Evolutionary conservation across 352 stramenopile species (phyloP).

Genomic region (Phytophthora ohioensis): DNA sequence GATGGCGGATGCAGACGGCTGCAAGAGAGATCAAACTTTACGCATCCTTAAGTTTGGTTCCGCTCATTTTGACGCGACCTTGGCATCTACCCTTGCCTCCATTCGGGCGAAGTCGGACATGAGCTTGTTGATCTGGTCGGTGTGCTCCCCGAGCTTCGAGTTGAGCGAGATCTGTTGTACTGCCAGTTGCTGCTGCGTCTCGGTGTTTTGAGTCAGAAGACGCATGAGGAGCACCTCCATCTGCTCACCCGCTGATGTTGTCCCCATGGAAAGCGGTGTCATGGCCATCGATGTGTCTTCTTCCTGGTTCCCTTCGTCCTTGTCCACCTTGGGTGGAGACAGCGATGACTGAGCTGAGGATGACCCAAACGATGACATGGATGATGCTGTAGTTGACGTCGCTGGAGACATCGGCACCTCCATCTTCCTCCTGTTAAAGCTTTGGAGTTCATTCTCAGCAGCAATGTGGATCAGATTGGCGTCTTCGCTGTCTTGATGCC

Average conservation of each 20-base stretch:
- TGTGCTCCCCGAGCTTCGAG: slow-evolving; percentile 70
- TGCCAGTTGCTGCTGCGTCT: slow-evolving; percentile 85
- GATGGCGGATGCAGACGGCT: slow-evolving; percentile 6
- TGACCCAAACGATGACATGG: slow-evolving; percentile 44
- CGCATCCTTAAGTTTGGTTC: neutral
- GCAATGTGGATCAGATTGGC: slow-evolving; percentile 6
- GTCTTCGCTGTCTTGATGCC: slow-evolving; percentile 16
- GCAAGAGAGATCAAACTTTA: neutral
- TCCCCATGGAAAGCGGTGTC: slow-evolving; percentile 41
- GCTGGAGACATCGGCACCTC: slow-evolving; percentile 26
- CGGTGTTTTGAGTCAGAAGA: slow-evolving; percentile 82
- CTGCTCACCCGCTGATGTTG: slow-evolving; percentile 39
- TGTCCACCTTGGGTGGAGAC: slow-evolving; percentile 16
- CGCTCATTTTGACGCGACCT: slow-evolving; percentile 39
- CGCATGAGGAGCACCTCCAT: slow-evolving; percentile 86
- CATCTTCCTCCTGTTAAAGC: slow-evolving; percentile 24
- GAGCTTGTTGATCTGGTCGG: slow-evolving; percentile 78
- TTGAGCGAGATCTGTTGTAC: slow-evolving; percentile 79
- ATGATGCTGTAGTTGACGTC: slow-evolving; percentile 39
- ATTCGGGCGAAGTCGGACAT: slow-evolving; percentile 80
- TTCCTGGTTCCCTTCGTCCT: slow-evolving; percentile 11
- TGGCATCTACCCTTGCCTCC: slow-evolving; percentile 78
- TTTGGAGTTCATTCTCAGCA: slow-evolving; percentile 23
- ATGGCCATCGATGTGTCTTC: slow-evolving; percentile 28
- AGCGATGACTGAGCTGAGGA: slow-evolving; percentile 12